Base-by-base conservation (phyloP, 306 rosid genomes). In the Cyamopsis tetragonoloba region DNA sequence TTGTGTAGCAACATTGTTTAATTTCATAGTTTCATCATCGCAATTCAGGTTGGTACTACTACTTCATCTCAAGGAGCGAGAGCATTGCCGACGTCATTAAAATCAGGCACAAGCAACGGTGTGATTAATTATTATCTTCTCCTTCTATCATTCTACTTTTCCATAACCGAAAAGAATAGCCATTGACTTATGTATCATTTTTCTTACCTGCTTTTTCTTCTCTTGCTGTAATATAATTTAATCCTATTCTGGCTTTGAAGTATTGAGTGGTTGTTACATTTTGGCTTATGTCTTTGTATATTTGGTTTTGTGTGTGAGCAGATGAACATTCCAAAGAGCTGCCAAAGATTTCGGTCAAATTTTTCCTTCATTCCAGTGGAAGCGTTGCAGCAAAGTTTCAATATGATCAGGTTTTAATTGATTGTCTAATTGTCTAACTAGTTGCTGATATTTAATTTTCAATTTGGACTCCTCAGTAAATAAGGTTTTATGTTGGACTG, bases 321-420 rank as follows among this genome's bases (percentile, higher is more conserved):
- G 86, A 79, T 61, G 79, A 73, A 41, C 75, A 65, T 8, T 28
- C 78, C 0, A 85, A 71, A 73, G 88, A 74, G 56, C 78, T 42
- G 35, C 82, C 79, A 2, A 93, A 84, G 85, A 19, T 79, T 53
- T 42, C 83, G 3, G 89, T 93, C 74, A 89, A 87, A 62, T 77
- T 87, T 51, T 81, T 87, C 68, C 95, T 87, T 73, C 97, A 93
- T 62, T 79, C 89, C 70, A 78, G 74, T 26, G 98, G 98, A 42
- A 78, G 69, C 24, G 49, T 93, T 72, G 97, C 96, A 0, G 96
- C 97, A 5, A 89, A 83, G 57, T 89, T 89, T 78, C 74, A 73
- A 24, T 89, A 79, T 68, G 81, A 89, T 22, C 96, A 88, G 96
- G 98, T 92, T 44, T 62, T 64, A 1, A n/a, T n/a, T n/a, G n/a